Percentiles rank a stretch among this genome's conserved stretches.
Evolutionary conservation across 805 yeast species (phyloP).

Genomic region (Saccharomycopsis amapae): DNA sequence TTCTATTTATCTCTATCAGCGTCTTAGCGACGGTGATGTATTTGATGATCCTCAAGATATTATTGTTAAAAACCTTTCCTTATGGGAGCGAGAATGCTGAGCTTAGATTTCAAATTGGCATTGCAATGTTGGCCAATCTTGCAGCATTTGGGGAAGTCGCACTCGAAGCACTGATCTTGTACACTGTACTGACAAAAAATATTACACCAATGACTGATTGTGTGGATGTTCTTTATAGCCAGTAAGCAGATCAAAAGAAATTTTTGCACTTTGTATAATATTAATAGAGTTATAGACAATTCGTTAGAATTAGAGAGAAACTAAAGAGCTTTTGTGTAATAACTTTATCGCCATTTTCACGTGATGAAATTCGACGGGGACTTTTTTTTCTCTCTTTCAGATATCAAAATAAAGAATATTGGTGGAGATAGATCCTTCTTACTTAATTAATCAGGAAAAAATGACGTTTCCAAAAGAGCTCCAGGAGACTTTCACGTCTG

Average conservation of each 20-base stretch:
- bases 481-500: conserved; percentile 55
- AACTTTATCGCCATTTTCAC: too few species aligned
- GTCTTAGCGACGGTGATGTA: not conserved
- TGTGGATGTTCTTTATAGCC: too few species aligned
- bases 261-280: too few species aligned
- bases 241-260: too few species aligned
- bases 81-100: conserved; percentile 5
- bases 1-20: not conserved
- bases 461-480: conserved; percentile 61
- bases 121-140: not conserved
- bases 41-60: not conserved
- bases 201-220: too few species aligned
- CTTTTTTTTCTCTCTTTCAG: not conserved
- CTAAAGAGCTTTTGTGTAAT: too few species aligned
- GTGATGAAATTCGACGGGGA: too few species aligned
- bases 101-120: conserved; percentile 7
- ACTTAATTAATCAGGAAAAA: not conserved
- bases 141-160: not conserved
- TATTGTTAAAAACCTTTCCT: not conserved
- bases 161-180: not conserved
- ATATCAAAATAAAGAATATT: too few species aligned
- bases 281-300: too few species aligned
- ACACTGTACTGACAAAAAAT: too few species aligned
- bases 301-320: too few species aligned
- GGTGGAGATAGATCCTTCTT: not conserved